phyloP scores from a whole-genome alignment of 306 rosid species.

The Hippophae tibetana region DNA sequence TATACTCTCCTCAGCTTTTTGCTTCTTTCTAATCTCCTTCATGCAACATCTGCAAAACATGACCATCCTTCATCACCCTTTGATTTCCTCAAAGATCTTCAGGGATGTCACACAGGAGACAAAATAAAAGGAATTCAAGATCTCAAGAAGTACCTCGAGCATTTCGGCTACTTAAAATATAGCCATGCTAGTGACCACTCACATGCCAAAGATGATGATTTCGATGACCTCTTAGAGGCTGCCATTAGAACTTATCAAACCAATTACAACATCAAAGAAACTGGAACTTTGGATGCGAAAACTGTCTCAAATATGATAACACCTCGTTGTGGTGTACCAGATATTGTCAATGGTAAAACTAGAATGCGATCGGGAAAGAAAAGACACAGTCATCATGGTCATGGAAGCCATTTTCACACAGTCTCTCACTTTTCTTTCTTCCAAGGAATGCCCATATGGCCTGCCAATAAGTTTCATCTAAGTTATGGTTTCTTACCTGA shows the following conservation, averaged over 20 bases:
- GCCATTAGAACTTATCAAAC: slow-evolving; percentile 36
- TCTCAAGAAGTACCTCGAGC: slow-evolving; percentile 29
- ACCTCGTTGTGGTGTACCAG: slow-evolving; percentile 41
- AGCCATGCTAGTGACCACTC: not conserved
- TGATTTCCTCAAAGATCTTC: slow-evolving; percentile 20
- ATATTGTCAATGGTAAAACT: slow-evolving; percentile 16
- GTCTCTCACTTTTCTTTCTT: slow-evolving; percentile 14
- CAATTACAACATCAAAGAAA: slow-evolving; percentile 14
- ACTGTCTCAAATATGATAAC: slow-evolving; percentile 26
- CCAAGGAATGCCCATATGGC: slow-evolving; percentile 12
- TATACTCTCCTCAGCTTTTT: not conserved
- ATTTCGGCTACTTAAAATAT: slow-evolving; percentile 26
- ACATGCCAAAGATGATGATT: slow-evolving; percentile 7
- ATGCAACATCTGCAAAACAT: not conserved
- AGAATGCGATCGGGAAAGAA: slow-evolving; percentile 15
- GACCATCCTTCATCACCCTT: slow-evolving; percentile 12
- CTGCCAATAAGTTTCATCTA: slow-evolving; percentile 12
- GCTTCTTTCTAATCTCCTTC: not conserved
- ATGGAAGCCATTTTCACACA: not conserved
- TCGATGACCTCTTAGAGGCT: slow-evolving; percentile 22
- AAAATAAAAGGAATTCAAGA: slow-evolving; percentile 20
- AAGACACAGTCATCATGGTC: not conserved
- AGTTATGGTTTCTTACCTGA: slow-evolving; percentile 10
- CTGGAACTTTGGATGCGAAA: slow-evolving; percentile 20
- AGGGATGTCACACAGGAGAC: slow-evolving; percentile 32